These are phyloP conservation scores for Acacia pycnantha DNA, from an alignment of 331 rosid species.

Conservation along the genomic window DNA sequence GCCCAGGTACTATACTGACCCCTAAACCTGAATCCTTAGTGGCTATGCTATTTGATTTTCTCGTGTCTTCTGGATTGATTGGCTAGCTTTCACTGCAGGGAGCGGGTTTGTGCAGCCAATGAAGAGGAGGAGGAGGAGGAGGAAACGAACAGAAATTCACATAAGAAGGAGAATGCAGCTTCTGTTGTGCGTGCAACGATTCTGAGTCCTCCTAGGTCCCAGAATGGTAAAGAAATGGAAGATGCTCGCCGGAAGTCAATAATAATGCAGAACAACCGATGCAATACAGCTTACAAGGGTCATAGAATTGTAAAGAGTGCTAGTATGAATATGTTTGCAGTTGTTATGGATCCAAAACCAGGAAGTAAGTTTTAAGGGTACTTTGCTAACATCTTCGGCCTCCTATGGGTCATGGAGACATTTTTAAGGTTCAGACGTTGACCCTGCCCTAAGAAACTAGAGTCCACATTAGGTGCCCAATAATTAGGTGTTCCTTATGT, in stretches of 20 bases:
- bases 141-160: slow-evolving; percentile 19
- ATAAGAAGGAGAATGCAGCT: slow-evolving; percentile 27
- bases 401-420: too few relatives aligned
- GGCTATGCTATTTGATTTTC: not conserved
- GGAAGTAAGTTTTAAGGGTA: not conserved
- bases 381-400: not conserved
- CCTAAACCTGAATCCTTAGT: not conserved
- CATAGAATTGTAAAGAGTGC: slow-evolving; percentile 45
- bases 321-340: slow-evolving; percentile 42
- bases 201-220: slow-evolving; percentile 48
- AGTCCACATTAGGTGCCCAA: too few relatives aligned
- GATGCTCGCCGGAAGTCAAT: slow-evolving; percentile 25
- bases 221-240: slow-evolving; percentile 21
- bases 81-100: slow-evolving; percentile 31
- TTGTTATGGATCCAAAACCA: slow-evolving; percentile 10
- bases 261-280: slow-evolving; percentile 30
- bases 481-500: too few relatives aligned
- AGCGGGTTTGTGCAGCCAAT: slow-evolving; percentile 42
- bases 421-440: too few relatives aligned
- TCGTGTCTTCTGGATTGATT: slow-evolving; percentile 2
- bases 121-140: slow-evolving; percentile 35
- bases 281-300: slow-evolving; percentile 34
- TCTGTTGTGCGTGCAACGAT: slow-evolving; percentile 45
- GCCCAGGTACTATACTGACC: slow-evolving; percentile 50
- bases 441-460: not conserved